phyloP scores from a whole-genome alignment of 257 asterid species.

The Solanum appendiculatum region DNA sequence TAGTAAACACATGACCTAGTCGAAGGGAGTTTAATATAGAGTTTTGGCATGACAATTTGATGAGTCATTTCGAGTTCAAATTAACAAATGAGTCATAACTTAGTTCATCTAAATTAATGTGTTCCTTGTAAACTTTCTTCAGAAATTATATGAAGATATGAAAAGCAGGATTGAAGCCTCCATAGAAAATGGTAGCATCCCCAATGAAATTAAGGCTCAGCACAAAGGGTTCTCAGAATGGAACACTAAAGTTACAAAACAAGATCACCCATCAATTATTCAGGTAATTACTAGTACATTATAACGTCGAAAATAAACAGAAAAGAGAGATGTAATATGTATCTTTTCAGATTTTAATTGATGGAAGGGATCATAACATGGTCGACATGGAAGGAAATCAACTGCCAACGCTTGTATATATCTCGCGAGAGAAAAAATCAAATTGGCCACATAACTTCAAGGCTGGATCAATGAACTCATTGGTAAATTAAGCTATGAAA shows the following conservation, averaged over 20 bases:
- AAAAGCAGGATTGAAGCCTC: conserved; percentile 28
- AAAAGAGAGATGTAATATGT: not conserved
- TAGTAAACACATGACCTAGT: not conserved
- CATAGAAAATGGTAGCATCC: no score
- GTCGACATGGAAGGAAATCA: conserved; percentile 26
- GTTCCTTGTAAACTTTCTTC: not conserved
- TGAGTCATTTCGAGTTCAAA: not conserved
- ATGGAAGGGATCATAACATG: conserved; percentile 20
- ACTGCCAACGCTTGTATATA: conserved; percentile 42
- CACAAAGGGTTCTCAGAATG: conserved; percentile 66
- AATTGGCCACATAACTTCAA: conserved; percentile 42
- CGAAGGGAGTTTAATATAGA: not conserved
- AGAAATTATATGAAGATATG: conserved; percentile 63
- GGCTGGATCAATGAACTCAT: conserved; percentile 62
- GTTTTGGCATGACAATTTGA: not conserved
- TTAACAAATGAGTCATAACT: not conserved
- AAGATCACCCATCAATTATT: conserved; percentile 70
- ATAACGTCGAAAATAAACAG: not conserved
- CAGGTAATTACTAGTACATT: no score
- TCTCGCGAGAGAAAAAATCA: conserved; percentile 49
- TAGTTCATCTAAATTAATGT: not conserved
- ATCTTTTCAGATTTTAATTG: conserved; percentile 25
- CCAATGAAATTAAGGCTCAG: conserved; percentile 19
- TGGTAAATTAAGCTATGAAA: conserved; percentile 16
- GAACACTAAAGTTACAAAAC: conserved; percentile 32